Evolutionary conservation across 805 yeast genomes (phyloP), one percentile per base, ranked within the genome.

Genomic region (Phaffomyces thermotolerans): DNA sequence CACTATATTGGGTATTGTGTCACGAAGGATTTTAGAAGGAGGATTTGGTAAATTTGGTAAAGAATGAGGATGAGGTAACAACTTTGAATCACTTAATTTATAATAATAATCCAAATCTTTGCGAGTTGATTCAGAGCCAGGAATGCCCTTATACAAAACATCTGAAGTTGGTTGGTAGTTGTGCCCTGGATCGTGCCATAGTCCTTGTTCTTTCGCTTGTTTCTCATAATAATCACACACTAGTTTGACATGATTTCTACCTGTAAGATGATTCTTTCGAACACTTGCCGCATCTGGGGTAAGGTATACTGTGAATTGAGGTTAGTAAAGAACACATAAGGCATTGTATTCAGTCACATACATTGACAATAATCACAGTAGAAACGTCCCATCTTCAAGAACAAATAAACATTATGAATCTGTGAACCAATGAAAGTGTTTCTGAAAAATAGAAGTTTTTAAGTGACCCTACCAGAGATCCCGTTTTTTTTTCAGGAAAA

Each of bases 281-380:
- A 88, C 96, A 65, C 93, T 83, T 53, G 78, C 68, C n/a, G 93
- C 83, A 62, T 87, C 95, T 59, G 88, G 96, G 2, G 96, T 88
- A 45, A 89, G 66, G 54, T 83, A 82, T 17, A 88, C 73, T 64
- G 14, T 8, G 4, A 10, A 45, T 15, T 18, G 33, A 9, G 15
- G 49, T 45, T 43, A 40, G 48, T 47, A 30, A 14, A 22, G 4
- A 17, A 4, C 15, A 14, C 6, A n/a, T 22, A 6, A 2, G 13
- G n/a, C 25, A 15, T 1, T 4, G 14, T 3, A 10, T 23, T 22
- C 30, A 20, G 23, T 17, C 29, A 54, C 69, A 36, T 48, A 64
- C 71, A 78, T 57, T 79, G 79, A 60, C 96, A 88, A 59, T 87
- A 88, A 52, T 84, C 93, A 63, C 96, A 88, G 64, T 81, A 84